A percentile compares a stretch with the other conserved stretches of the same genome.
Conservation (phyloP, 2,329 filamentous ascomycete species). For the Fusarium caatingaense region DNA sequence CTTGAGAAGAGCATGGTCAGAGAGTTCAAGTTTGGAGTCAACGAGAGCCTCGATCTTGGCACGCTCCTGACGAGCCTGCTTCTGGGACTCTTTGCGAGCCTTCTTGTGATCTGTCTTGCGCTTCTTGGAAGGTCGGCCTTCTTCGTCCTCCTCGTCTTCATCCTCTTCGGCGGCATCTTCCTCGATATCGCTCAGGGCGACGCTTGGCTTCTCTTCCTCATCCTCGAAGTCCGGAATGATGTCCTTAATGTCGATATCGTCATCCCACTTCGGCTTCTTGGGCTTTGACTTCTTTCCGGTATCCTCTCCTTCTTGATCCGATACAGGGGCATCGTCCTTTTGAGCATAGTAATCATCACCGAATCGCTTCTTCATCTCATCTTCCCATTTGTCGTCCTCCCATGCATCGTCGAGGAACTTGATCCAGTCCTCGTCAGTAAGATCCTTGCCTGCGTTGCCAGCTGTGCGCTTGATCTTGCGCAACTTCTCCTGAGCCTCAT, state of each 20-base stretch:
- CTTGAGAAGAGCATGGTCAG: conserved; percentile 70
- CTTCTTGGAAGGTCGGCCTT: conserved; percentile 64
- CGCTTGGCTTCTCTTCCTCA: conserved; percentile 62
- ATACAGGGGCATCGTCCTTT: conserved; percentile 73
- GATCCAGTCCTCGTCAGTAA: conserved; percentile 83
- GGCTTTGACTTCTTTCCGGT: conserved; percentile 60
- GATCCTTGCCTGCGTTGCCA: conserved; percentile 74
- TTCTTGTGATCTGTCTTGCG: conserved; percentile 72
- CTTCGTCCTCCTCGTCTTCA: conserved; percentile 54
- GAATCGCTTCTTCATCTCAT: conserved; percentile 88
- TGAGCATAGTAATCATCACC: conserved; percentile 91
- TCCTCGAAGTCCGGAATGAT: conserved; percentile 88
- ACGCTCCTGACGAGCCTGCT: conserved; percentile 82
- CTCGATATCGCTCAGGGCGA: conserved; percentile 64
- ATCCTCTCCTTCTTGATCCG: conserved; percentile 71
- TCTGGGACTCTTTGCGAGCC: conserved; percentile 69
- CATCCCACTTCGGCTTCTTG: conserved; percentile 83
- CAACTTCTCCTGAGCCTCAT: conserved; percentile 89
- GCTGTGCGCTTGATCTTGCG: conserved; percentile 90
- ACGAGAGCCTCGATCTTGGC: conserved; percentile 87
- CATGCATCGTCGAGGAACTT: conserved; percentile 87
- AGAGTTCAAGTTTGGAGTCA: conserved; percentile 81
- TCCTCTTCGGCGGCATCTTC: conserved; percentile 51
- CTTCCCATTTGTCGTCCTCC: conserved; percentile 90
- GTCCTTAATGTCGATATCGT: conserved; percentile 97